These are phyloP conservation scores for Phytophthora sp. DNA, from an alignment of 352 stramenopile species.

Conservation along the genomic window DNA sequence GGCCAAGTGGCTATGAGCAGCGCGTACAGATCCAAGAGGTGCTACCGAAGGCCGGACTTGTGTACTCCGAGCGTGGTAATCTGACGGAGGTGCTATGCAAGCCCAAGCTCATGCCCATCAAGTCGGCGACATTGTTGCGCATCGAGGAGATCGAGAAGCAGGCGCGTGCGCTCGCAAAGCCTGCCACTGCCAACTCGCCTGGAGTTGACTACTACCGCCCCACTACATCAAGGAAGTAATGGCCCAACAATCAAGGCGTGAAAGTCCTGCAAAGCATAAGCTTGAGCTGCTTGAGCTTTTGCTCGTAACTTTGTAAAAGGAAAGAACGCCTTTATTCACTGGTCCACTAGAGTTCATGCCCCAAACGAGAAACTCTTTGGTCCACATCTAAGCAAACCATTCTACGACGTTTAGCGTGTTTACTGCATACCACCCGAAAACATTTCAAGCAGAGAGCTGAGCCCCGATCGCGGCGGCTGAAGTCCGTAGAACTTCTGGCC, in stretches of 20 bases:
- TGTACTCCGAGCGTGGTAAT: constrained; percentile 90
- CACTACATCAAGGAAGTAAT: constrained; percentile 22
- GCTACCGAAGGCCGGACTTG: constrained; percentile 85
- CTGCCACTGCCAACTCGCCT: constrained; percentile 17
- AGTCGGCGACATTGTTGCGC: constrained; percentile 81
- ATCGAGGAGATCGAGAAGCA: constrained; percentile 90
- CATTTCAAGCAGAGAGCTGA: constrained; percentile 87
- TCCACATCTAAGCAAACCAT: neutral
- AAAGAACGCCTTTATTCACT: constrained; percentile 20
- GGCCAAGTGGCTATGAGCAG: too few relatives aligned
- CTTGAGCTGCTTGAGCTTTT: neutral
- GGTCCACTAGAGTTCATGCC: too few relatives aligned
- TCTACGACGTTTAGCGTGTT: constrained; percentile 14
- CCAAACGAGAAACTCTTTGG: too few relatives aligned
- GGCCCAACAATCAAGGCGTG: neutral
- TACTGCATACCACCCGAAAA: constrained; percentile 82
- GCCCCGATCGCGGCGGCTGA: constrained; percentile 73
- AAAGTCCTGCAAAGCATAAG: neutral
- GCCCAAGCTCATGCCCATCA: constrained; percentile 91
- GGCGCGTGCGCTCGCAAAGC: constrained; percentile 46
- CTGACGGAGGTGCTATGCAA: constrained; percentile 89
- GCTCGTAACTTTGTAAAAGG: too few relatives aligned
- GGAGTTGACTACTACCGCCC: constrained; percentile 26
- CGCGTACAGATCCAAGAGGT: constrained; percentile 85
- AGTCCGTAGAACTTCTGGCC: constrained; percentile 89